Conservation (phyloP, 1,139 yeast species). For the Hansenula sp. region DNA sequence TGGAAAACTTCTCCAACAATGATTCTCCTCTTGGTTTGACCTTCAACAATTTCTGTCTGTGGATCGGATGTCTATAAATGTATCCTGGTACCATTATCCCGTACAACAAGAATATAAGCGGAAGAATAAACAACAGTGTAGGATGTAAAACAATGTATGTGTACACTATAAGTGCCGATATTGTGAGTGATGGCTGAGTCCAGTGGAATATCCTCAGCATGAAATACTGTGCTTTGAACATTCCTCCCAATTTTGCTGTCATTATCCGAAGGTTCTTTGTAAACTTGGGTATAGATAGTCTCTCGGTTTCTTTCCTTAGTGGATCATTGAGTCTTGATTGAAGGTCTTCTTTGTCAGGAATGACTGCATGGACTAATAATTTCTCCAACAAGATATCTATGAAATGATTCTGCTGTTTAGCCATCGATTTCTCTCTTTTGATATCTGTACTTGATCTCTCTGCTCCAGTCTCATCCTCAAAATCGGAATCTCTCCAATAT, state of each 20-base stretch:
- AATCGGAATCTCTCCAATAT: conserved; percentile 19
- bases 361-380: conserved; percentile 41
- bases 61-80: conserved; percentile 62
- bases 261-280: conserved; percentile 47
- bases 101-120: conserved; percentile 51
- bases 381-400: conserved; percentile 54
- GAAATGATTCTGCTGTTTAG: conserved; percentile 38
- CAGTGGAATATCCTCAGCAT: conserved; percentile 53
- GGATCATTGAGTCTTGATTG: conserved; percentile 42
- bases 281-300: conserved; percentile 45
- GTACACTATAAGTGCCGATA: conserved; percentile 45
- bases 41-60: conserved; percentile 36
- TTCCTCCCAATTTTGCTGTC: conserved; percentile 46
- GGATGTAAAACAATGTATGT: conserved; percentile 69
- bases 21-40: conserved; percentile 54
- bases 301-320: conserved; percentile 39
- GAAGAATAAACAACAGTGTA: conserved; percentile 59
- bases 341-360: conserved; percentile 42
- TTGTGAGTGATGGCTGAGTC: conserved; percentile 57
- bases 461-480: conserved; percentile 1
- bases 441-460: conserved; percentile 14
- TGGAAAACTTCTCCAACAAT: conserved; percentile 43
- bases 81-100: conserved; percentile 72
- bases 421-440: conserved; percentile 10
- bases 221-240: conserved; percentile 54